Evolutionary conservation across 331 rosid species (phyloP).

Genomic region (Telfairia occidentalis): DNA sequence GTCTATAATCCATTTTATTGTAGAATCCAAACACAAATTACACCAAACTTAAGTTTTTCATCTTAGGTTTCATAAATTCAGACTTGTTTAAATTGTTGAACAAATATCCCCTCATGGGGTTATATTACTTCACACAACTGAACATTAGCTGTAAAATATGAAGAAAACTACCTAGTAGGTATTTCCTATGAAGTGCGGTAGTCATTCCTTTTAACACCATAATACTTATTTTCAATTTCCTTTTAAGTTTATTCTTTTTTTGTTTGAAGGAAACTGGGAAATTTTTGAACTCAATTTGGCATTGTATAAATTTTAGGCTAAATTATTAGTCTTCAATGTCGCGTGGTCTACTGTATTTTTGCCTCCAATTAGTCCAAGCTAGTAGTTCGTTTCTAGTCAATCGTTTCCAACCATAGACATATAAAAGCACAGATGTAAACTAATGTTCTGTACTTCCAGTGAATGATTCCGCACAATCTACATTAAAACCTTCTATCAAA

Average conservation of each 20-base stretch:
- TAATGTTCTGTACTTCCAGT: neutral
- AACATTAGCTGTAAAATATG: neutral
- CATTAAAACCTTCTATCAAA: neutral
- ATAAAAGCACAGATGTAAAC: neutral
- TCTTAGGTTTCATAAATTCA: neutral
- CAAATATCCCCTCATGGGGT: neutral
- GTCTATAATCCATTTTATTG: neutral
- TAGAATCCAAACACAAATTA: neutral
- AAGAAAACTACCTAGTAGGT: neutral
- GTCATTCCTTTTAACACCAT: neutral
- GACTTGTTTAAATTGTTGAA: neutral
- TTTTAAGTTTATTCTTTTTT: no score
- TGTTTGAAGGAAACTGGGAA: no score
- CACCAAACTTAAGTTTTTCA: neutral
- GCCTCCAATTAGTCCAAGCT: neutral
- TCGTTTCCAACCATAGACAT: neutral
- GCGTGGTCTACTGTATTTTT: neutral
- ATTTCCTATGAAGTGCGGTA: neutral
- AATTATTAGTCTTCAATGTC: neutral
- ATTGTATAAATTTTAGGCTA: neutral
- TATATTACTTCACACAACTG: neutral
- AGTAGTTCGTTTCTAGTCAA: neutral
- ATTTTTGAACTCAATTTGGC: neutral
- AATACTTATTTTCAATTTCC: neutral
- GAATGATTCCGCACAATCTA: neutral